A percentile compares a stretch with the other conserved stretches of the same genome.
Conservation (phyloP, 306 rosid genomes). For the Malus sylvestris region DNA sequence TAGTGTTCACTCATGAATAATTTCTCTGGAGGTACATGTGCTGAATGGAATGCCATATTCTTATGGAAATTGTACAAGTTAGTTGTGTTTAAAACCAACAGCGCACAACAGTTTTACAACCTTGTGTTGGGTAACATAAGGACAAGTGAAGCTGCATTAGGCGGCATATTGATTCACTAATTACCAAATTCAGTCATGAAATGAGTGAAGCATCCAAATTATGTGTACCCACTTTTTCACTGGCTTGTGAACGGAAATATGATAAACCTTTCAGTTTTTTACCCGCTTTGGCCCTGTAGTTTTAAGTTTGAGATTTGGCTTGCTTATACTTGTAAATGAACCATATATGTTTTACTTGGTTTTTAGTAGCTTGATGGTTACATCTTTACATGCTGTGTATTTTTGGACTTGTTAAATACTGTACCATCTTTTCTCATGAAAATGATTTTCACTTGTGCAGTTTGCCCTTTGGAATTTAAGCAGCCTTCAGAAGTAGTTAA, state of each 20-base stretch:
- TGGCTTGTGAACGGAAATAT: background rate
- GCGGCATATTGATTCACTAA: background rate
- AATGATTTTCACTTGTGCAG: constrained; percentile 44
- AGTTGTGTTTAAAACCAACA: background rate
- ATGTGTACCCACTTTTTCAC: background rate
- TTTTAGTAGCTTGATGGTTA: background rate
- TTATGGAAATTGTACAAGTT: background rate
- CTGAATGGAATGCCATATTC: background rate
- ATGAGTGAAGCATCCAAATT: background rate
- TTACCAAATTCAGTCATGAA: background rate
- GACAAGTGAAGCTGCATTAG: background rate
- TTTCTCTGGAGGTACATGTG: background rate
- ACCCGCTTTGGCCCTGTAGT: background rate
- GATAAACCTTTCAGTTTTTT: background rate
- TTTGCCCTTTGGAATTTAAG: constrained; percentile 83
- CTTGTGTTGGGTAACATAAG: background rate
- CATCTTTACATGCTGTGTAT: background rate
- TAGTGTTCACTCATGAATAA: background rate
- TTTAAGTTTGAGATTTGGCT: background rate
- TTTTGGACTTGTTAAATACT: background rate
- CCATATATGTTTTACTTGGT: background rate
- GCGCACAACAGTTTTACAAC: background rate
- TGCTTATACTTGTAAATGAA: background rate
- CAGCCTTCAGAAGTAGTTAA: constrained; percentile 72
- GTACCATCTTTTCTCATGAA: constrained; percentile 1